These are phyloP conservation scores for Ceratobasidium sp. DNA, from an alignment of 1,284 basidiomycete genomes.

Conservation along the genomic window DNA sequence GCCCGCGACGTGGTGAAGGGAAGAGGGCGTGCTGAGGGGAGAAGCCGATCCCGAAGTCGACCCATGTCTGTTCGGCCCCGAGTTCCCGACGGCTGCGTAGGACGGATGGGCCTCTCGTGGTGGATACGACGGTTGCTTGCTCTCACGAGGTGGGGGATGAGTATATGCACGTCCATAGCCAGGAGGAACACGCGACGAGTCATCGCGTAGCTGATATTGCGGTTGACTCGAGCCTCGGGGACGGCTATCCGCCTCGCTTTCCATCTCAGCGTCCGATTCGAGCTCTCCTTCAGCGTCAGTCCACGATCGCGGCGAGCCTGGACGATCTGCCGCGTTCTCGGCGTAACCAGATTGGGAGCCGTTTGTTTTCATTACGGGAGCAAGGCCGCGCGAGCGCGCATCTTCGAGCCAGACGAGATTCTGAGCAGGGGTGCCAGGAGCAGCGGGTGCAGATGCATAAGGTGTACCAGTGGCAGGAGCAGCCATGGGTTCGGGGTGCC, in stretches of 20 bases:
- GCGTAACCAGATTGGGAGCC: background rate
- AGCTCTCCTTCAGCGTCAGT: slow-evolving; percentile 1
- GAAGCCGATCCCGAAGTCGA: background rate
- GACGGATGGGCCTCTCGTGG: slow-evolving; percentile 23
- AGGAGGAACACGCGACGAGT: background rate
- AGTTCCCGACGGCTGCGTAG: background rate
- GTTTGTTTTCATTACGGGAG: slow-evolving; percentile 7
- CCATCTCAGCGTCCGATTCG: slow-evolving; percentile 25
- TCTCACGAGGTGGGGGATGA: background rate
- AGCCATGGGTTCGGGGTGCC: slow-evolving; percentile 19
- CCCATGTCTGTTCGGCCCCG: background rate
- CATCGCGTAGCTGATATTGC: slow-evolving; percentile 17
- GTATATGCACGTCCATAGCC: slow-evolving; percentile 20
- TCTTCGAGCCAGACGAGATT: slow-evolving; percentile 35
- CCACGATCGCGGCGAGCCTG: slow-evolving; percentile 25
- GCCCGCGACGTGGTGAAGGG: background rate
- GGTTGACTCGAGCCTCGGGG: background rate
- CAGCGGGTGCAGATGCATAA: background rate
- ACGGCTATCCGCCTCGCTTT: slow-evolving; percentile 17
- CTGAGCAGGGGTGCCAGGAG: background rate
- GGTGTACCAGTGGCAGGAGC: background rate
- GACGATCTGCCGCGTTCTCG: slow-evolving; percentile 9
- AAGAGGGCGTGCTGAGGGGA: background rate
- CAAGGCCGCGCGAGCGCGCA: slow-evolving; percentile 20
- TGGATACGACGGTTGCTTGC: background rate